Conservation (phyloP, 2,329 filamentous ascomycete genomes). For the Lecanicillium sp. region DNA sequence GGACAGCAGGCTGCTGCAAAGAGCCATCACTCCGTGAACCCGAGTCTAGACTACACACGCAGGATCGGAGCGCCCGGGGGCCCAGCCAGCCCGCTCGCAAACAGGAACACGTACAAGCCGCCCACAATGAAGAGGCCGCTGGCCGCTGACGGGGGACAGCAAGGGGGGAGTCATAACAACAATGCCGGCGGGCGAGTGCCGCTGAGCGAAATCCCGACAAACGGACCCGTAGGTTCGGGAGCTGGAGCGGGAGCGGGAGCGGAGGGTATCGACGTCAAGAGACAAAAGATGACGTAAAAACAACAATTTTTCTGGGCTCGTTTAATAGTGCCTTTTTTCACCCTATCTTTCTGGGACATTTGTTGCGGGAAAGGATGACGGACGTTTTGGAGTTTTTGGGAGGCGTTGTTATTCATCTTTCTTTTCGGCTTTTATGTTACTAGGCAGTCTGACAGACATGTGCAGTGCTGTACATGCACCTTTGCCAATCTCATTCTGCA, state of each 20-base stretch:
- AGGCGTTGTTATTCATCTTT: slow-evolving; percentile 1
- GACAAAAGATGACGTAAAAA: slow-evolving; percentile 43
- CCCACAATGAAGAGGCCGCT: slow-evolving; percentile 52
- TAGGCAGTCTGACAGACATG: neutral
- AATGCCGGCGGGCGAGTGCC: slow-evolving; percentile 33
- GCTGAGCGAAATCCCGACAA: slow-evolving; percentile 46
- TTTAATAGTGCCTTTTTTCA: neutral
- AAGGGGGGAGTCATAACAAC: slow-evolving; percentile 20
- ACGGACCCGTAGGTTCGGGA: slow-evolving; percentile 23
- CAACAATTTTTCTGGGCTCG: too few species aligned
- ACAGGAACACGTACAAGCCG: slow-evolving; percentile 53
- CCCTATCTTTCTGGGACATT: neutral
- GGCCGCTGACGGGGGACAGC: slow-evolving; percentile 17
- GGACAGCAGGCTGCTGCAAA: slow-evolving; percentile 25
- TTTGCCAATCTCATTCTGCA: too few species aligned
- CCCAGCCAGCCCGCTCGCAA: slow-evolving; percentile 50
- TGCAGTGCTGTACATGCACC: too few species aligned
- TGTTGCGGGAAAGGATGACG: neutral
- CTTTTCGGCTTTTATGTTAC: neutral
- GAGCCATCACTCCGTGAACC: slow-evolving; percentile 41
- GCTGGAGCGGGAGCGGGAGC: slow-evolving; percentile 18
- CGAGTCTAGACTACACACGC: slow-evolving; percentile 47
- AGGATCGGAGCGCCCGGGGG: slow-evolving; percentile 54
- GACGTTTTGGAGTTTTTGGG: slow-evolving; percentile 5
- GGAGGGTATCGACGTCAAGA: slow-evolving; percentile 41